Base-by-base conservation (phyloP, 495 filamentous ascomycete genomes). In the Penicillium flavigenum region DNA sequence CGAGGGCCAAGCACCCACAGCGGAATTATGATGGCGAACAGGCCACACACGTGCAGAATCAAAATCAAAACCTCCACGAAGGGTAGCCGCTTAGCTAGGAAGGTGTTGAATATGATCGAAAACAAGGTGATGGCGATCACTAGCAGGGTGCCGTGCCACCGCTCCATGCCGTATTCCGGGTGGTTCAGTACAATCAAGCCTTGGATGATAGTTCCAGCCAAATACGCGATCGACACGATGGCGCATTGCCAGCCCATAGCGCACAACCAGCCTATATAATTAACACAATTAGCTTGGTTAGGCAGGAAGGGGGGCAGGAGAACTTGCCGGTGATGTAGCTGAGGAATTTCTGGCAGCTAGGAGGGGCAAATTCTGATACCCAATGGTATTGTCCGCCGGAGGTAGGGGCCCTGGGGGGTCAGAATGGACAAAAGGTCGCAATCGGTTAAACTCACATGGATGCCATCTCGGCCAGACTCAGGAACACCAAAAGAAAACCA, bases 1-100 rank as follows among this genome's bases (percentile, higher is more conserved):
- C 67, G 66, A 3, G 73, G 72, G n/a, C 68, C 69, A 43, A 81
- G 67, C 14, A 74, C 73, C 64, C 74, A 76, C 24, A 86, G 63
- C 0, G 76, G 72, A 10, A 83, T 73, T 1, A 74, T 41, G 19
- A 70, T 66, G 5, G 57, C 68, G 26, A 67, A 62, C 41, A 76
- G 76, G 6, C 73, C 76, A 22, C 61, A 65, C 19, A 76, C 50
- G 58, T 82, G 77, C 2, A 72, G 51, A 20, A 79, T 61, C 17
- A 80, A 51, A 29, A 71, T 72, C 3, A 75, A 51, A 0, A 58
- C 71, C 56, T 80, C 71, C 11, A 79, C 50, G 26, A 66, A 61
- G 0, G 79, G 75, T 46, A 81, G 57, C n/a, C 62, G 51, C 41
- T 67, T 64, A 3, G 74, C 69, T 9, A 71, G 58, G 43, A 66